phyloP scores from a whole-genome alignment of 768 basidiomycete genomes.

The Dendrothele bispora region DNA sequence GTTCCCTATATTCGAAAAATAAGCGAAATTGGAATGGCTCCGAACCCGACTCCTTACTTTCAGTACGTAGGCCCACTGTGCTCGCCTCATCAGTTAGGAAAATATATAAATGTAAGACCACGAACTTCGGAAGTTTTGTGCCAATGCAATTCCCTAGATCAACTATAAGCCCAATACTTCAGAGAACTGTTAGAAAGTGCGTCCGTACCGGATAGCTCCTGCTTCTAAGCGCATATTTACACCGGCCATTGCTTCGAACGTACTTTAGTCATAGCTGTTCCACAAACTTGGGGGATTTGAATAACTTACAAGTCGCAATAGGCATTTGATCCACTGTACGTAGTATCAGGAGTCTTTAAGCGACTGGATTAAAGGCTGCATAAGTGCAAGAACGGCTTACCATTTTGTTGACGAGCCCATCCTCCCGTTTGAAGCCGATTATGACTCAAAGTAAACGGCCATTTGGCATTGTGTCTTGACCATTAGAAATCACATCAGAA shows the following conservation, averaged over 20 bases:
- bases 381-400: too few species aligned
- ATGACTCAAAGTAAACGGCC: slow-evolving; percentile 64
- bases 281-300: not conserved
- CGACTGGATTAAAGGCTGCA: not conserved
- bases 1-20: slow-evolving; percentile 8
- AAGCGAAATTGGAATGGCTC: not conserved
- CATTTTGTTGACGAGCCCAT: slow-evolving; percentile 64
- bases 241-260: slow-evolving; percentile 19
- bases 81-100: too few species aligned
- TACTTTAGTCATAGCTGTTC: not conserved
- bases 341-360: slow-evolving; percentile 12
- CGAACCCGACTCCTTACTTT: slow-evolving; percentile 1
- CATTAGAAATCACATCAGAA: not conserved
- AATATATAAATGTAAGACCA: not conserved
- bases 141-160: slow-evolving; percentile 38
- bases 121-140: slow-evolving; percentile 46
- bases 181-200: slow-evolving; percentile 1
- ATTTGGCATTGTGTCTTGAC: slow-evolving; percentile 53
- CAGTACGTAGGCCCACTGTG: slow-evolving; percentile 9
- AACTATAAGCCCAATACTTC: not conserved
- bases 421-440: slow-evolving; percentile 62
- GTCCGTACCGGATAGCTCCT: slow-evolving; percentile 40
- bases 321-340: slow-evolving; percentile 40
- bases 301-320: slow-evolving; percentile 30
- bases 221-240: slow-evolving; percentile 42